Evolutionary conservation across 202 grass and related monocot genomes (phyloP).

Genomic region (Bolboschoenoplectus hybrid): DNA sequence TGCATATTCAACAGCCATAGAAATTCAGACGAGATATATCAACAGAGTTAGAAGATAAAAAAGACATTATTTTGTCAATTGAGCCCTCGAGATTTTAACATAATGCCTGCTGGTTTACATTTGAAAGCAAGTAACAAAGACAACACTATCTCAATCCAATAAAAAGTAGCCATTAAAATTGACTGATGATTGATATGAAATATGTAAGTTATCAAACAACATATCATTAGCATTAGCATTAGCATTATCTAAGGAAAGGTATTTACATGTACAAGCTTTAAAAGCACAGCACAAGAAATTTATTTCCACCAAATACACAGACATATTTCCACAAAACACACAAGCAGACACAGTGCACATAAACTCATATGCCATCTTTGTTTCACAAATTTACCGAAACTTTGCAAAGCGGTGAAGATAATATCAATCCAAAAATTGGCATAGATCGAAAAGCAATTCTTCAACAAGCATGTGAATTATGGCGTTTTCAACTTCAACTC

Average conservation of each 20-base stretch:
- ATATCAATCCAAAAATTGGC: slow-evolving; percentile 17
- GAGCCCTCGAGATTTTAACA: neutral
- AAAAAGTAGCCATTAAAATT: neutral
- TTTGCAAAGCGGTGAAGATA: neutral
- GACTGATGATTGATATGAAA: neutral
- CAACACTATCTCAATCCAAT: neutral
- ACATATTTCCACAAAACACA: neutral
- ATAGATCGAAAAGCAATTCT: slow-evolving; percentile 64
- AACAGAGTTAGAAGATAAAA: neutral
- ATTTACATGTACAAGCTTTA: slow-evolving; percentile 10
- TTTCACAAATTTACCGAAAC: neutral
- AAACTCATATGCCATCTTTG: neutral
- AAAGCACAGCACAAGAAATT: neutral
- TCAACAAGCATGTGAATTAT: slow-evolving; percentile 65
- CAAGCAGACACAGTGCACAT: neutral
- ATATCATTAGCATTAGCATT: neutral
- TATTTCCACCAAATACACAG: neutral
- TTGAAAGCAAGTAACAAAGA: neutral
- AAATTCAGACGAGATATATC: neutral
- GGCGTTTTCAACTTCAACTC: slow-evolving; percentile 64
- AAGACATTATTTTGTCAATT: neutral
- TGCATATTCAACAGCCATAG: neutral
- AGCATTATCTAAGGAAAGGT: neutral
- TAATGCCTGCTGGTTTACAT: neutral
- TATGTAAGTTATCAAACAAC: neutral